Conservation (phyloP, 306 rosid genomes). For the Pyrus bretschneideri region DNA sequence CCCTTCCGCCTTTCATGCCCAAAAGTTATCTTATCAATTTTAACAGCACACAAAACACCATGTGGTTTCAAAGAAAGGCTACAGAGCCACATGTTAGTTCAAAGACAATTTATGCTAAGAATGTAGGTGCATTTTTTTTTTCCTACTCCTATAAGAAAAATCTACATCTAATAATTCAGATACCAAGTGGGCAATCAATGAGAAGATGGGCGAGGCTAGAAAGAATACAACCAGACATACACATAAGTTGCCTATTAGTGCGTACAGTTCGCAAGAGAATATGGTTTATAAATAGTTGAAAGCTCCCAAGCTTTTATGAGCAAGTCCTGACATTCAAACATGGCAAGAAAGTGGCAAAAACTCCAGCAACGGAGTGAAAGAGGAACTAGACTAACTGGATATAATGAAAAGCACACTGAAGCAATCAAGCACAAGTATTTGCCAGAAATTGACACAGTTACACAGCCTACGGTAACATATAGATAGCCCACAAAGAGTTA, state of each 20-base stretch:
- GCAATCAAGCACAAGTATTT: conserved; percentile 4
- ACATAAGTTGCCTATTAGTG: neutral
- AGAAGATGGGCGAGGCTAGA: neutral
- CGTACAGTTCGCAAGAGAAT: neutral
- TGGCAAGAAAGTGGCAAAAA: neutral
- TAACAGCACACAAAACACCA: neutral
- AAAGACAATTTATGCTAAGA: neutral
- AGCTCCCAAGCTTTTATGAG: neutral
- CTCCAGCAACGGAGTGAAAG: neutral
- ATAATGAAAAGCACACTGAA: conserved; percentile 10
- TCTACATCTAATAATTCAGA: neutral
- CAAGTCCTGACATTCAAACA: neutral
- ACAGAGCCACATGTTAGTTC: neutral
- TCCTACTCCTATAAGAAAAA: neutral
- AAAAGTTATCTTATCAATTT: neutral
- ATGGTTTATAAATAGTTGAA: neutral
- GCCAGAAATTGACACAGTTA: neutral
- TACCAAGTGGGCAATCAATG: neutral
- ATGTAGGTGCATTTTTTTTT: neutral
- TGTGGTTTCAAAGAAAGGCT: neutral
- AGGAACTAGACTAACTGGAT: neutral
- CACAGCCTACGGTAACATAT: conserved; percentile 1
- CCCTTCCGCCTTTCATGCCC: neutral
- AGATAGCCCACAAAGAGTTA: conserved; percentile 11
- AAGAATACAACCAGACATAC: neutral